Evolutionary conservation across 1,284 basidiomycete genomes (phyloP).

Genomic region (Cronartium quercuum): DNA sequence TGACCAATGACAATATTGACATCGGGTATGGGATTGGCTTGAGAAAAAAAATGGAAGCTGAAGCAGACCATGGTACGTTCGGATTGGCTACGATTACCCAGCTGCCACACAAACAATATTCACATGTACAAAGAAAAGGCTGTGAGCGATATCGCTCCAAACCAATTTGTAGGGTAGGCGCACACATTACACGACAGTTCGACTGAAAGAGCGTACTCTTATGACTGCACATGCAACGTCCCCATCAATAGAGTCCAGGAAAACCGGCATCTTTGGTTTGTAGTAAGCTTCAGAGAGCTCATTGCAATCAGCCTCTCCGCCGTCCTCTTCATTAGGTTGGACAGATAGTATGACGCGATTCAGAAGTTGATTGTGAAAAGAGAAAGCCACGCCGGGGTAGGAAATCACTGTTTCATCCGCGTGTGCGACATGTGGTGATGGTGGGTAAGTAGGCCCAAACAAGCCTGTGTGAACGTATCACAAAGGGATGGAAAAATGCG

Average conservation of each 20-base stretch:
- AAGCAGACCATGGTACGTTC: slow-evolving; percentile 10
- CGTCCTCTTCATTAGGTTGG: slow-evolving; percentile 10
- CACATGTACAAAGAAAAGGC: background rate
- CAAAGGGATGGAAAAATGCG: background rate
- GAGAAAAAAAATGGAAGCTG: slow-evolving; percentile 26
- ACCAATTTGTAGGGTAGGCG: background rate
- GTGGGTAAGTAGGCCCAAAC: slow-evolving; percentile 36
- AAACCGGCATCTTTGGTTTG: slow-evolving; percentile 35
- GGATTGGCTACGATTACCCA: background rate
- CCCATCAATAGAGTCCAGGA: slow-evolving; percentile 31
- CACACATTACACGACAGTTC: slow-evolving; percentile 21
- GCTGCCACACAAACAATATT: background rate
- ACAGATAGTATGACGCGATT: slow-evolving; percentile 7
- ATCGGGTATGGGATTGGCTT: slow-evolving; percentile 2
- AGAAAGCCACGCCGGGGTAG: slow-evolving; percentile 43
- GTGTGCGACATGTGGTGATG: background rate
- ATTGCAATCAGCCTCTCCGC: slow-evolving; percentile 26
- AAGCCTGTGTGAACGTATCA: background rate
- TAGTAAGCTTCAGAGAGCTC: slow-evolving; percentile 41
- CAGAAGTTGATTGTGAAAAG: slow-evolving; percentile 17
- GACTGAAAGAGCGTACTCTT: slow-evolving; percentile 7
- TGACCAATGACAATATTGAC: slow-evolving; percentile 39
- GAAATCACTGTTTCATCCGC: slow-evolving; percentile 39
- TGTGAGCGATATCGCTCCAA: background rate
- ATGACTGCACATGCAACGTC: slow-evolving; percentile 40